Evolutionary conservation across 495 filamentous ascomycete species (phyloP).

Genomic region (Usnea hakonensis): DNA sequence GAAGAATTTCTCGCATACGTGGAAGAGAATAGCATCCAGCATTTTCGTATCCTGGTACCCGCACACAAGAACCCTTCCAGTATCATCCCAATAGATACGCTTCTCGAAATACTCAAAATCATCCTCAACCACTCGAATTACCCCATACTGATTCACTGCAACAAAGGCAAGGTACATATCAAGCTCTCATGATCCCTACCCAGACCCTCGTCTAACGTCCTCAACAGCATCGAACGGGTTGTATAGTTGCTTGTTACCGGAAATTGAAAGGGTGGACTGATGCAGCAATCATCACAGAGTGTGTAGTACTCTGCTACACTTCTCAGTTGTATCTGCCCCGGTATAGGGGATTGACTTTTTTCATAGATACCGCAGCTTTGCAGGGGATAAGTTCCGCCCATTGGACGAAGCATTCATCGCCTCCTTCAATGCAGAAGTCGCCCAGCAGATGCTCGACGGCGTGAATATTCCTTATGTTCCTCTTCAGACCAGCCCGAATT

Average conservation of each 20-base stretch:
- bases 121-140: conserved; percentile 60
- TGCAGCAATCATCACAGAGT: conserved; percentile 54
- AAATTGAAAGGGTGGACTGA: conserved; percentile 54
- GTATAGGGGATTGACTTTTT: not conserved
- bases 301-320: conserved; percentile 26
- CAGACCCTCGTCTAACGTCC: conserved; percentile 4
- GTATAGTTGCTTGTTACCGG: conserved; percentile 64
- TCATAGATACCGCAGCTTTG: conserved; percentile 38
- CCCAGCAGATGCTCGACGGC: conserved; percentile 1
- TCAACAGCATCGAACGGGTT: conserved; percentile 70
- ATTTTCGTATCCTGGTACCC: conserved; percentile 60
- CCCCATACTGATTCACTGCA: conserved; percentile 78
- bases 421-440: conserved; percentile 26
- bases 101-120: conserved; percentile 55
- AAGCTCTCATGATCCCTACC: not conserved
- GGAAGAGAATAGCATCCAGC: conserved; percentile 51
- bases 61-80: conserved; percentile 61
- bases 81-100: conserved; percentile 47
- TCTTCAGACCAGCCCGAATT: not conserved
- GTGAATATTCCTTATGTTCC: not conserved
- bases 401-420: conserved; percentile 49
- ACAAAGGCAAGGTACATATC: conserved; percentile 66
- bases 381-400: conserved; percentile 53
- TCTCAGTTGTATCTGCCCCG: not conserved
- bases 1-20: conserved; percentile 54